Conservation (phyloP, 2,329 filamentous ascomycete species). For the Phialophora tarda region DNA sequence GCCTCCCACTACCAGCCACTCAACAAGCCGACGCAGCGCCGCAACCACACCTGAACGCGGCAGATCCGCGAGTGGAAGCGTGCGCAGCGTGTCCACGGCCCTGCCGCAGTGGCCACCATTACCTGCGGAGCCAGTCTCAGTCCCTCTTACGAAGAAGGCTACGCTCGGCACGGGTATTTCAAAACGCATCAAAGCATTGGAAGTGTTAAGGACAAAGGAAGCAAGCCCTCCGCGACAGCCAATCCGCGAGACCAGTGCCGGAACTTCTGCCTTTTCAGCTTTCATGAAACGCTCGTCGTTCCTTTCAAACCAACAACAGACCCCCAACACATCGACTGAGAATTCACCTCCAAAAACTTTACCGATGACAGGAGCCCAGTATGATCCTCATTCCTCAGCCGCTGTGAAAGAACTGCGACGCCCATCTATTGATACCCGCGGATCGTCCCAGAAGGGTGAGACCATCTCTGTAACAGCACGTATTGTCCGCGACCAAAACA, state of each 20-base stretch:
- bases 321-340: conserved; percentile 44
- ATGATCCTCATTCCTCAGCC: conserved; percentile 16
- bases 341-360: conserved; percentile 32
- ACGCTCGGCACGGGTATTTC: conserved; percentile 91
- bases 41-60: conserved; percentile 30
- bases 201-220: conserved; percentile 65
- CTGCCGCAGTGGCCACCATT: conserved; percentile 39
- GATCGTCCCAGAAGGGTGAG: conserved; percentile 52
- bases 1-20: conserved; percentile 22
- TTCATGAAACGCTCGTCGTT: conserved; percentile 41
- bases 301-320: conserved; percentile 38
- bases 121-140: conserved; percentile 44
- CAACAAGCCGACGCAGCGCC: conserved; percentile 22
- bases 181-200: conserved; percentile 89
- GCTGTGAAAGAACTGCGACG: conserved; percentile 18
- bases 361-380: conserved; percentile 17
- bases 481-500: conserved; percentile 68
- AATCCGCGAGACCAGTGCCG: conserved; percentile 37
- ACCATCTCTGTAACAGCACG: conserved; percentile 88
- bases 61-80: conserved; percentile 27
- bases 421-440: conserved; percentile 18
- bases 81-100: conserved; percentile 37
- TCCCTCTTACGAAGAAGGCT: conserved; percentile 70
- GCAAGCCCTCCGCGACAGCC: conserved; percentile 42
- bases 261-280: conserved; percentile 41